Conservation (phyloP, 495 filamentous ascomycete genomes). For the Penicillium maclennaniae region DNA sequence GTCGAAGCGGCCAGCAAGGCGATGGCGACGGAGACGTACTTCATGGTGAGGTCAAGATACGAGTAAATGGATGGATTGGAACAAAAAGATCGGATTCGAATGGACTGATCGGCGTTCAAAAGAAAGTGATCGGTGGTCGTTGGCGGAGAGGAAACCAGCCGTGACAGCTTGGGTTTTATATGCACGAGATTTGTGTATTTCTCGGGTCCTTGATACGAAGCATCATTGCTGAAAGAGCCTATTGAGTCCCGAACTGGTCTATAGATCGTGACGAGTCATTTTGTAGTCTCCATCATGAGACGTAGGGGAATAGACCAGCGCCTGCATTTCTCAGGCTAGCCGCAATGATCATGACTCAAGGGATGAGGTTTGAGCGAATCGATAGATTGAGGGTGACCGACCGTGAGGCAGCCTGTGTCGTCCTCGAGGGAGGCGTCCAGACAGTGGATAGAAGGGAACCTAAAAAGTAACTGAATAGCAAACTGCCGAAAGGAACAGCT, state of each 20-base stretch:
- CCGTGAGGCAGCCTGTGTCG: neutral
- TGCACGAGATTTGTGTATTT: neutral
- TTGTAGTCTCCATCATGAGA: neutral
- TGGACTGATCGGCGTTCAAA: slow-evolving; percentile 5
- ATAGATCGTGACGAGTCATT: neutral
- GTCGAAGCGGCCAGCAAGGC: slow-evolving; percentile 37
- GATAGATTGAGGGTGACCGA: neutral
- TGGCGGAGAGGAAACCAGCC: slow-evolving; percentile 1
- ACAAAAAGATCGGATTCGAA: slow-evolving; percentile 6
- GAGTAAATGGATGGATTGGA: too few species aligned
- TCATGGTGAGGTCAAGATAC: too few species aligned
- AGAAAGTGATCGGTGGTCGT: slow-evolving; percentile 14
- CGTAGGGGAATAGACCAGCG: neutral
- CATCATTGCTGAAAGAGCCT: neutral
- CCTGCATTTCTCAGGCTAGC: neutral
- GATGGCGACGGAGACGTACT: slow-evolving; percentile 39
- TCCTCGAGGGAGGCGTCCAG: neutral
- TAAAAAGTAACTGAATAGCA: slow-evolving; percentile 15
- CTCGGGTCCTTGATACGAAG: neutral
- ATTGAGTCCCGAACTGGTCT: slow-evolving; percentile 4
- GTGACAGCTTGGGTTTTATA: neutral
- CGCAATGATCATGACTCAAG: neutral
- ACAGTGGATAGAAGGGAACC: neutral
- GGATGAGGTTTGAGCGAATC: neutral
- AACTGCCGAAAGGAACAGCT: neutral